A percentile compares a stretch with the other conserved stretches of the same genome.
These are phyloP conservation scores for Vitis labrusca DNA, from an alignment of 164 flowering plant genomes.

Conservation along the genomic window DNA sequence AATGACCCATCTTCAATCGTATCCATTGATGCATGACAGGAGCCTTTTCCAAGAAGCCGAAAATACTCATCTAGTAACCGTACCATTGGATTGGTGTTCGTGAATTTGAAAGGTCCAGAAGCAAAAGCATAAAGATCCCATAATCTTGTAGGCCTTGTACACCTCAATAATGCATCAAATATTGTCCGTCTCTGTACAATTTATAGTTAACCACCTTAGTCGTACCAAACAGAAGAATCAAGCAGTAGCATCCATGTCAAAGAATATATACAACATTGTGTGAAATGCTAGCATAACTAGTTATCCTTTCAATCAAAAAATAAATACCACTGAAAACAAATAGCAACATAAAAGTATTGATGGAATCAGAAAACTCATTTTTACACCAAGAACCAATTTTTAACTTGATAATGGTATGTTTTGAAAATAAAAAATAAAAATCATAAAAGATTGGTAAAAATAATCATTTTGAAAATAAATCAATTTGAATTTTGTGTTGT, in stretches of 20 bases:
- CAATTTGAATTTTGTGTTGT: no score
- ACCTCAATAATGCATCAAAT: slow-evolving; percentile 67
- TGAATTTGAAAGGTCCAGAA: slow-evolving; percentile 67
- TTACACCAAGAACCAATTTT: no score
- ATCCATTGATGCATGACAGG: slow-evolving; percentile 41
- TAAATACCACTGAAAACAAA: no score
- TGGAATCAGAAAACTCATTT: no score
- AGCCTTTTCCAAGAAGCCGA: slow-evolving; percentile 78
- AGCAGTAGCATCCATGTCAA: neutral
- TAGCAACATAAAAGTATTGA: no score
- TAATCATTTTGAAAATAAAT: no score
- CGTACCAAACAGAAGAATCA: neutral
- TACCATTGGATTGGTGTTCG: slow-evolving; percentile 61
- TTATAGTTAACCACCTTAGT: neutral
- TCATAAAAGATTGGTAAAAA: no score
- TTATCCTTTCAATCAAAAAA: no score
- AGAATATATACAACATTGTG: neutral
- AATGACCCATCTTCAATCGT: slow-evolving; percentile 64
- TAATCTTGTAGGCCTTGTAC: slow-evolving; percentile 64
- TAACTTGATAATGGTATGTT: no score
- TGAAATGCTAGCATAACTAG: neutral
- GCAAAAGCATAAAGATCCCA: slow-evolving; percentile 91
- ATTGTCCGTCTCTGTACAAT: slow-evolving; percentile 80
- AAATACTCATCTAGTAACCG: slow-evolving; percentile 83
- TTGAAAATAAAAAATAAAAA: no score